A percentile compares a stretch with the other conserved stretches of the same genome.
Conservation (phyloP, 306 rosid species). For the Prunus fruticosa region DNA sequence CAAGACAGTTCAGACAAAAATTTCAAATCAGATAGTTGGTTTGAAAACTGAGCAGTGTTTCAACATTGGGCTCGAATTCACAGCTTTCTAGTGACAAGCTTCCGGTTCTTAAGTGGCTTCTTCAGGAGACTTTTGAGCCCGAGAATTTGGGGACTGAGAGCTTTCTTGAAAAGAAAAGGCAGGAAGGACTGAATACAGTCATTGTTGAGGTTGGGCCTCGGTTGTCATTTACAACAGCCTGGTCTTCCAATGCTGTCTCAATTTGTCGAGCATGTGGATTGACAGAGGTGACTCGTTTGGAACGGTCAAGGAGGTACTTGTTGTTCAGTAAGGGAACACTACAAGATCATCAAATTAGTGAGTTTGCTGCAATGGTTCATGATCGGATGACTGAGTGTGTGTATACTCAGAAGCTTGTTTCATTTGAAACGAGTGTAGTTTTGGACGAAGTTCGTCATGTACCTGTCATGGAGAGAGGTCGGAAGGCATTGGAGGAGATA, state of each 20-base stretch:
- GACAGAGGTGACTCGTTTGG: conserved; percentile 80
- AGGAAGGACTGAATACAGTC: conserved; percentile 53
- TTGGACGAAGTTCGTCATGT: conserved; percentile 62
- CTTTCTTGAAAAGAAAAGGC: conserved; percentile 71
- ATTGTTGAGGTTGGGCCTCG: conserved; percentile 88
- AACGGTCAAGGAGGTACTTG: conserved; percentile 83
- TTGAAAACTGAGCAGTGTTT: conserved; percentile 76
- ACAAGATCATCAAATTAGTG: conserved; percentile 52
- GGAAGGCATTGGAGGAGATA: conserved; percentile 78
- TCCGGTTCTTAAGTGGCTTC: conserved; percentile 73
- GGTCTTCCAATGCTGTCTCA: conserved; percentile 93
- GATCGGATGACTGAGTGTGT: conserved; percentile 93
- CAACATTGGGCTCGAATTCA: conserved; percentile 57
- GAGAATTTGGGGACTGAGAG: conserved; percentile 73
- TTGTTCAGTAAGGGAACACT: conserved; percentile 46
- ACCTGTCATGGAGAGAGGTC: conserved; percentile 81
- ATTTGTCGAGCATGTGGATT: conserved; percentile 85
- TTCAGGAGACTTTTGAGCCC: conserved; percentile 84
- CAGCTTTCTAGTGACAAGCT: conserved; percentile 49
- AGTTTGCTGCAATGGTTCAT: conserved; percentile 72
- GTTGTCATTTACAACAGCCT: conserved; percentile 83
- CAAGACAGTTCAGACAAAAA: conserved; percentile 58
- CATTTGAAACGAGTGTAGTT: conserved; percentile 59
- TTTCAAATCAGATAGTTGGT: conserved; percentile 66
- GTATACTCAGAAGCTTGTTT: conserved; percentile 54